These are phyloP conservation scores for Domatiomyces catenatus DNA, from an alignment of 2,329 filamentous ascomycete species.

Conservation along the genomic window DNA sequence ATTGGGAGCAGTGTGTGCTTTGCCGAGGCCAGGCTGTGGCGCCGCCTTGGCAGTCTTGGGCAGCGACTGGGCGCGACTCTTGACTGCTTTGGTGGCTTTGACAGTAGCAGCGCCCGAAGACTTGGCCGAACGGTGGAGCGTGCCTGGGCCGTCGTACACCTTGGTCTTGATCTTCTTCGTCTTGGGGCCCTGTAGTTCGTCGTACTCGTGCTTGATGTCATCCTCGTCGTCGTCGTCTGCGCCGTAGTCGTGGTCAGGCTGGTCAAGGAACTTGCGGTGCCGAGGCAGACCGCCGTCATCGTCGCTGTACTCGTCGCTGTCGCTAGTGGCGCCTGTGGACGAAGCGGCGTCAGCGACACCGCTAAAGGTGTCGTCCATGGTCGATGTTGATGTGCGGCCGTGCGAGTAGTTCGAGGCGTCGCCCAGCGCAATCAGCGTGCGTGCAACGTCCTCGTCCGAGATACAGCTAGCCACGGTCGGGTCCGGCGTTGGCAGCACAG, in stretches of 20 bases:
- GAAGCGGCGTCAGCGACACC: conserved; percentile 73
- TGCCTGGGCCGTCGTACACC: conserved; percentile 15
- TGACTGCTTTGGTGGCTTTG: conserved; percentile 20
- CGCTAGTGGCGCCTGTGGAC: conserved; percentile 70
- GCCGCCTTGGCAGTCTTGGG: conserved; percentile 32
- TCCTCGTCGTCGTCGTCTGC: conserved; percentile 39
- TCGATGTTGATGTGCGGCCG: conserved; percentile 82
- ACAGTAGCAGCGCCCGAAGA: conserved; percentile 7
- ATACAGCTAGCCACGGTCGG: conserved; percentile 95
- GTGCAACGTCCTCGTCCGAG: conserved; percentile 93
- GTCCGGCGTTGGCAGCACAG: conserved; percentile 78
- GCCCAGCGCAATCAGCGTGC: conserved; percentile 89
- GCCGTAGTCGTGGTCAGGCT: conserved; percentile 38
- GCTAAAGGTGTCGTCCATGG: conserved; percentile 83
- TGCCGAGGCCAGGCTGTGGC: conserved; percentile 22
- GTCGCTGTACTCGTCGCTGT: conserved; percentile 50
- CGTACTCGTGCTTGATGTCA: conserved; percentile 26
- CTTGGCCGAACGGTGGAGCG: conserved; percentile 9
- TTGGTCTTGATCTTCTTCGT: conserved; percentile 40
- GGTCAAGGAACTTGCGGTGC: conserved; percentile 37
- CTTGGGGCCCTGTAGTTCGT: conserved; percentile 30
- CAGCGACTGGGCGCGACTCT: conserved; percentile 21
- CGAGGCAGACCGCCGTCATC: conserved; percentile 41
- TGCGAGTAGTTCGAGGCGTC: conserved; percentile 89
- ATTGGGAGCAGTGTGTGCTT: conserved; percentile 31